phyloP scores from a whole-genome alignment of 139 green algal species.

The Chlorella sp. region DNA sequence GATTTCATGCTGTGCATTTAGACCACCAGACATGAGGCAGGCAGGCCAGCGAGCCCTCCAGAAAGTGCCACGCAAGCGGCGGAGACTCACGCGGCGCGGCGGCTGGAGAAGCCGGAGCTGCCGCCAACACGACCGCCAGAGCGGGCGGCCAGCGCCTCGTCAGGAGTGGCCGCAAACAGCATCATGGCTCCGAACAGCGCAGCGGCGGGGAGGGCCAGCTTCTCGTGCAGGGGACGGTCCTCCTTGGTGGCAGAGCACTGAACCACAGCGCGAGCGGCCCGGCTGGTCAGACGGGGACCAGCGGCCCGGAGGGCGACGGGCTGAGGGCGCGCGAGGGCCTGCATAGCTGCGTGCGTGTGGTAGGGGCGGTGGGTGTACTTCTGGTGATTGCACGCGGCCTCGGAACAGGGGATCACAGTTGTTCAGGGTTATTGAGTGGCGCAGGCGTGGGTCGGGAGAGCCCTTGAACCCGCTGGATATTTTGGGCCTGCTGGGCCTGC shows the following conservation, averaged over 20 bases:
- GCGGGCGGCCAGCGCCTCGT: conserved; percentile 45
- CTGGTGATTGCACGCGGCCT: too few relatives aligned
- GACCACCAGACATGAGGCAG: too few relatives aligned
- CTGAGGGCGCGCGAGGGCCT: background rate
- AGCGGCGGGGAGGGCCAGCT: conserved; percentile 36
- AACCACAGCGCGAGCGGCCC: background rate
- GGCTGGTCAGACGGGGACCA: background rate
- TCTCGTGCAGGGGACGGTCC: conserved; percentile 18
- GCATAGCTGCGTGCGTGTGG: background rate
- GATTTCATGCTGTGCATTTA: too few relatives aligned
- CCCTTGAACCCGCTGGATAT: too few relatives aligned
- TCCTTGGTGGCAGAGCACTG: background rate
- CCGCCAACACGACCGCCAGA: conserved; percentile 51
- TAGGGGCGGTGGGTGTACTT: too few relatives aligned
- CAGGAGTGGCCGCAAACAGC: conserved; percentile 47
- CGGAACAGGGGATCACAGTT: too few relatives aligned
- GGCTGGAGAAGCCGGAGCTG: conserved; percentile 23
- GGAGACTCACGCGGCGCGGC: background rate
- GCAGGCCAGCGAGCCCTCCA: too few relatives aligned
- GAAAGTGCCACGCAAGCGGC: too few relatives aligned
- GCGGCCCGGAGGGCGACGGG: background rate
- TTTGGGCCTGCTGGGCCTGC: too few relatives aligned
- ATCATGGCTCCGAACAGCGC: conserved; percentile 46
- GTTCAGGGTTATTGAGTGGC: too few relatives aligned
- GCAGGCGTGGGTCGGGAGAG: too few relatives aligned